Evolutionary conservation across 176 grass and related monocot genomes (phyloP).

Genomic region (Canna indica): DNA sequence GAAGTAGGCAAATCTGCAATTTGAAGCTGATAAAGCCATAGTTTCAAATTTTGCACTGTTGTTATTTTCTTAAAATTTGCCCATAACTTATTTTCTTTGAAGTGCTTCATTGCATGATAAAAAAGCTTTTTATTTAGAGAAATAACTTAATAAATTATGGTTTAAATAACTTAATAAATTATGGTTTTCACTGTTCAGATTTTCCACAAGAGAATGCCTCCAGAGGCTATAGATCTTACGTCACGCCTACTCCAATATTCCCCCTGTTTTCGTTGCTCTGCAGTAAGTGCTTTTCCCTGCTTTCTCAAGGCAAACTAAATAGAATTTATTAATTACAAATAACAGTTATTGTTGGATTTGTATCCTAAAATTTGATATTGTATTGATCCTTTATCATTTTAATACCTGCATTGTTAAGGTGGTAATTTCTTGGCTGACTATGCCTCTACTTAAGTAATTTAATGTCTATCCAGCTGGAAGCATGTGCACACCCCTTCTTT

Average conservation of each 20-base stretch:
- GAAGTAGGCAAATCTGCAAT: too few relatives aligned
- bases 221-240: conserved; percentile 18
- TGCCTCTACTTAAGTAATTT: background rate
- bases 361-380: background rate
- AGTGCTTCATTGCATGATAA: too few relatives aligned
- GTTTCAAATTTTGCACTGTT: too few relatives aligned
- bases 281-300: conserved; percentile 1
- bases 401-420: background rate
- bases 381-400: background rate
- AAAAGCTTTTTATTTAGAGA: too few relatives aligned
- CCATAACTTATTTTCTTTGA: too few relatives aligned
- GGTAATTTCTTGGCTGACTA: background rate
- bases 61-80: too few relatives aligned
- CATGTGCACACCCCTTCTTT: conserved; percentile 16
- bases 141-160: too few relatives aligned
- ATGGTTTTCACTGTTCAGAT: conserved; percentile 8
- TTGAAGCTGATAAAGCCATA: too few relatives aligned
- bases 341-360: background rate
- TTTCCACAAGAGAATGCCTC: conserved; percentile 21
- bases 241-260: conserved; percentile 21
- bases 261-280: conserved; percentile 10
- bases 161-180: too few relatives aligned
- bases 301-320: background rate
- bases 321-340: background rate
- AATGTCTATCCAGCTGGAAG: conserved; percentile 9